phyloP scores from a whole-genome alignment of 192 early-diverging fungal genomes.

The Entophlyctis luteolus region DNA sequence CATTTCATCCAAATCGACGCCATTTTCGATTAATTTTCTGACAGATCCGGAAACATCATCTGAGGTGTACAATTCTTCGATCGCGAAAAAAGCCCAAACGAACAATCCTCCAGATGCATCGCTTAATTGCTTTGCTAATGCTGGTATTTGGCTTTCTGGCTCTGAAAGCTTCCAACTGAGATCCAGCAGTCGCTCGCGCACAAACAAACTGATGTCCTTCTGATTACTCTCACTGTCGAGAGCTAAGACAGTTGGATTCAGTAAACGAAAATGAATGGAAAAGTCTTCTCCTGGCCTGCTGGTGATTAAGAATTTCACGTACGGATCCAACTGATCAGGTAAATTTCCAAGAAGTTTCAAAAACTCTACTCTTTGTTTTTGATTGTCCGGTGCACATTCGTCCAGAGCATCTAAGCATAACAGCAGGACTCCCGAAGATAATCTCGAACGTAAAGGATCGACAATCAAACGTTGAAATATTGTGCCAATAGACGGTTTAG shows the following conservation, averaged over 20 bases:
- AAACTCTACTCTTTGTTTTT: background rate
- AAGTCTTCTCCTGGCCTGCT: background rate
- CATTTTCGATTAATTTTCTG: background rate
- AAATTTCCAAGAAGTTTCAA: background rate
- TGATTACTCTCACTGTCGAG: background rate
- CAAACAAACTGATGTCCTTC: background rate
- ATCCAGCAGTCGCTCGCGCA: background rate
- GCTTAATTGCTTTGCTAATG: background rate
- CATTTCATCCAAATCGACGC: background rate
- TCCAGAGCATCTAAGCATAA: background rate
- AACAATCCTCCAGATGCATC: background rate
- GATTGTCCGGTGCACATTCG: background rate
- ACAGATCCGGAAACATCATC: background rate
- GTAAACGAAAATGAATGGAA: background rate
- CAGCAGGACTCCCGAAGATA: background rate
- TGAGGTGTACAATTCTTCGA: background rate
- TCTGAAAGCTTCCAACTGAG: background rate
- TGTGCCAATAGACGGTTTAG: background rate
- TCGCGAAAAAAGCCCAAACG: background rate
- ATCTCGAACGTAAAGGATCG: background rate
- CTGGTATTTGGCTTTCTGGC: background rate
- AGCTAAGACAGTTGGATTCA: background rate
- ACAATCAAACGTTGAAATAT: background rate
- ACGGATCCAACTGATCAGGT: background rate
- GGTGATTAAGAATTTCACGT: background rate